These are phyloP conservation scores for Stephania cephalantha DNA, from an alignment of 164 flowering plant species.

Conservation along the genomic window DNA sequence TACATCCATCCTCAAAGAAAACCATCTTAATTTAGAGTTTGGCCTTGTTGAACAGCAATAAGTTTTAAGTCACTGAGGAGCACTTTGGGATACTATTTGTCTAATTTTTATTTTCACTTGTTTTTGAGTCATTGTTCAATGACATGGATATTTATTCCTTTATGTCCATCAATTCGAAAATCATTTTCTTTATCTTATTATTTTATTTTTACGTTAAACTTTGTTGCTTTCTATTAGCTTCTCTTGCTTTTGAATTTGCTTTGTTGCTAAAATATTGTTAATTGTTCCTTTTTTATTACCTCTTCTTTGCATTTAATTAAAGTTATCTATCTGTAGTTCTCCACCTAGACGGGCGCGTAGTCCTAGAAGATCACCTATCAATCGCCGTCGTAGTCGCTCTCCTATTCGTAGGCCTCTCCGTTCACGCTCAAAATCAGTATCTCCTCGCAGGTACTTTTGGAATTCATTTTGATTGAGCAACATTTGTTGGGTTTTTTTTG, in stretches of 20 bases:
- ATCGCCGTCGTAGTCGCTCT: slow-evolving; percentile 84
- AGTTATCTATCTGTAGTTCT: slow-evolving; percentile 38
- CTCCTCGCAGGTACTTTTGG: slow-evolving; percentile 71
- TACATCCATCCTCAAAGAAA: too few relatives aligned
- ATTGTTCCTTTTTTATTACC: background rate
- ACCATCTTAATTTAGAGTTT: too few relatives aligned
- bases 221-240: background rate
- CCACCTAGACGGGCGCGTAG: slow-evolving; percentile 81
- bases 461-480: background rate
- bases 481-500: background rate
- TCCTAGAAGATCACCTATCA: slow-evolving; percentile 78
- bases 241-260: background rate
- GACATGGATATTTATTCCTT: too few relatives aligned
- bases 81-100: too few relatives aligned
- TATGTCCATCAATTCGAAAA: too few relatives aligned
- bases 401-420: slow-evolving; percentile 77
- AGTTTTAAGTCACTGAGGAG: too few relatives aligned
- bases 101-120: too few relatives aligned
- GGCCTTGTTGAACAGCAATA: too few relatives aligned
- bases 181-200: too few relatives aligned
- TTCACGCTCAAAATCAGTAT: slow-evolving; percentile 69
- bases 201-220: background rate
- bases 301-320: background rate
- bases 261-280: background rate
- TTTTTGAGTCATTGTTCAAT: too few relatives aligned